Conservation (phyloP, 2,329 filamentous ascomycete genomes). For the Fusarium albidum region DNA sequence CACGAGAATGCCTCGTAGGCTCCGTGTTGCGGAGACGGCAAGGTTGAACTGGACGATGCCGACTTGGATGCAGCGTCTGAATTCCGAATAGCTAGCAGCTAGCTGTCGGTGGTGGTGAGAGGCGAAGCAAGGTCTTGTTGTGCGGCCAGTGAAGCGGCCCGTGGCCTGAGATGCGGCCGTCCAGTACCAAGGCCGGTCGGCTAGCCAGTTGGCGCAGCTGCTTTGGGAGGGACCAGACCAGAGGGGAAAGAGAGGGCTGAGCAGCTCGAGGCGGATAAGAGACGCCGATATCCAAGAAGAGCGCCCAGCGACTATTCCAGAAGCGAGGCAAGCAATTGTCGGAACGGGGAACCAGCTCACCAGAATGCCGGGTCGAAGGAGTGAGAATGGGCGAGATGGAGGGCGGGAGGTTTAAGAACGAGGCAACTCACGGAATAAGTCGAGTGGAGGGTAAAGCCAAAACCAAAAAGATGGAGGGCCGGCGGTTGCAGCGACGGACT, state of each 20-base stretch:
- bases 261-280: constrained; percentile 2
- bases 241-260: constrained; percentile 9
- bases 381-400: constrained; percentile 36
- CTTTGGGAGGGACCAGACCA: constrained; percentile 12
- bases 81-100: constrained; percentile 12
- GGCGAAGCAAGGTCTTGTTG: constrained; percentile 18
- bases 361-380: constrained; percentile 29
- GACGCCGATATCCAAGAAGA: constrained; percentile 12
- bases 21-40: constrained; percentile 18
- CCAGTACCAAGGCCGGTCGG: constrained; percentile 16
- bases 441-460: constrained; percentile 24
- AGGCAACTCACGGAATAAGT: no score
- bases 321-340: constrained; percentile 25
- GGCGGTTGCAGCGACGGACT: constrained; percentile 38
- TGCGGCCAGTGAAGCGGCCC: constrained; percentile 31
- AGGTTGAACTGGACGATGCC: constrained; percentile 17
- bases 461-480: constrained; percentile 36
- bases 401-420: constrained; percentile 45
- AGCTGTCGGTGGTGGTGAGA: constrained; percentile 17
- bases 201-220: constrained; percentile 26
- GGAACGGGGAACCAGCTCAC: constrained; percentile 28
- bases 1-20: constrained; percentile 38
- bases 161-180: constrained; percentile 15
- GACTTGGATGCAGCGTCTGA: neutral
- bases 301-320: constrained; percentile 15